Conservation (phyloP, 345 rosid genomes). For the Eucalyptus cladocalyx region DNA sequence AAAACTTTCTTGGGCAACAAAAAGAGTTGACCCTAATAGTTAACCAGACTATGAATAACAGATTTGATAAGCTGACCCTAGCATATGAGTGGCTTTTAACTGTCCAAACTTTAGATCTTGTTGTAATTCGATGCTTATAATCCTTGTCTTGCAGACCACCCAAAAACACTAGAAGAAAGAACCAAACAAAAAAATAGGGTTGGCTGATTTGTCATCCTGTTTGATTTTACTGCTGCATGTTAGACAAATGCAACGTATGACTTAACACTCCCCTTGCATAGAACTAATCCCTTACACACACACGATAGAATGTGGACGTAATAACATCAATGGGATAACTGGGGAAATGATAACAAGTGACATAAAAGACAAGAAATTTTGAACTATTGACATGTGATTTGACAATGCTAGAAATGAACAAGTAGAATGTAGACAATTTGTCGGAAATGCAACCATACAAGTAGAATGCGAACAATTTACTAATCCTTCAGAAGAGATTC, state of each 20-base stretch:
- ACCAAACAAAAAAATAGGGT: neutral
- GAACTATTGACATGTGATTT: neutral
- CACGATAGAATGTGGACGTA: neutral
- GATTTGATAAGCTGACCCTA: neutral
- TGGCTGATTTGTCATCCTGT: neutral
- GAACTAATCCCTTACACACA: neutral
- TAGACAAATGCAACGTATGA: neutral
- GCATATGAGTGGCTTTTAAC: neutral
- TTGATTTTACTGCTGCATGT: neutral
- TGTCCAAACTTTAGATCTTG: neutral
- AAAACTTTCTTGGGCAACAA: neutral
- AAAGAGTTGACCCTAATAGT: neutral
- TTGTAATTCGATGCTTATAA: neutral
- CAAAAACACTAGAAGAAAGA: neutral
- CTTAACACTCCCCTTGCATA: neutral
- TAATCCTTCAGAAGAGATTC: neutral
- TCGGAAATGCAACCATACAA: neutral
- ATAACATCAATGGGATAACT: neutral
- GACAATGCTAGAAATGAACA: neutral
- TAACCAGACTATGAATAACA: neutral
- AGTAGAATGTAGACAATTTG: neutral
- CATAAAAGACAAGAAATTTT: neutral
- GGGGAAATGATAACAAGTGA: neutral
- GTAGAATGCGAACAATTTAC: neutral
- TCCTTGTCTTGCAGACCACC: neutral